Conservation (phyloP, 1,139 yeast species). For the Taphrina sp. region DNA sequence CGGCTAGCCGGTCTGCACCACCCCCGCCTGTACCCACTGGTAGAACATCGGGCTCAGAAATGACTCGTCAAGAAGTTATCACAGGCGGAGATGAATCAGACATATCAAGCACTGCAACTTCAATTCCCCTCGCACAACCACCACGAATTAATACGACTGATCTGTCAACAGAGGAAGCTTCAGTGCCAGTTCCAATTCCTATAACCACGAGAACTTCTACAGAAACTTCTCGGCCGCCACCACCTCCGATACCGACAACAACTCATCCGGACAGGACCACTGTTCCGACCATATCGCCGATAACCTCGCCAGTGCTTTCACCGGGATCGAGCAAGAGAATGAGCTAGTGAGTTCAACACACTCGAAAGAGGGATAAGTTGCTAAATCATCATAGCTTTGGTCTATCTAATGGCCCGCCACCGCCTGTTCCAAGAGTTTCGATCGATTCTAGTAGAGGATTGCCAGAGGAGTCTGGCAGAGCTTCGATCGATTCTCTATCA, state of each 20-base stretch:
- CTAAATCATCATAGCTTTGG: neutral
- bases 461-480: neutral
- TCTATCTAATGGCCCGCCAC: neutral
- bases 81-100: too few species aligned
- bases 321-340: slow-evolving; percentile 9
- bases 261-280: slow-evolving; percentile 27
- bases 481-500: slow-evolving; percentile 5
- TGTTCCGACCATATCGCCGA: too few species aligned
- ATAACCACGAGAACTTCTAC: neutral
- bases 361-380: too few species aligned
- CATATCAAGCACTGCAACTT: too few species aligned
- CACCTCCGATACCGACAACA: slow-evolving; percentile 18
- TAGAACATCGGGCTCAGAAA: too few species aligned
- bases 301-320: neutral
- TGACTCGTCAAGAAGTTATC: too few species aligned
- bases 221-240: slow-evolving; percentile 4
- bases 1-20: too few species aligned
- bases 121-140: too few species aligned
- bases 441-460: neutral
- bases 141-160: too few species aligned
- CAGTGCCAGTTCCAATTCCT: slow-evolving; percentile 1
- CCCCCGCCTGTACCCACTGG: too few species aligned
- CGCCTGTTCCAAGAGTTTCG: neutral
- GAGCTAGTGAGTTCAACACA: slow-evolving; percentile 15
- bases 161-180: too few species aligned